Evolutionary conservation across 768 basidiomycete species (phyloP), one percentile per base, ranked within the genome.

Genomic region (Pleurotus tuoliensis): DNA sequence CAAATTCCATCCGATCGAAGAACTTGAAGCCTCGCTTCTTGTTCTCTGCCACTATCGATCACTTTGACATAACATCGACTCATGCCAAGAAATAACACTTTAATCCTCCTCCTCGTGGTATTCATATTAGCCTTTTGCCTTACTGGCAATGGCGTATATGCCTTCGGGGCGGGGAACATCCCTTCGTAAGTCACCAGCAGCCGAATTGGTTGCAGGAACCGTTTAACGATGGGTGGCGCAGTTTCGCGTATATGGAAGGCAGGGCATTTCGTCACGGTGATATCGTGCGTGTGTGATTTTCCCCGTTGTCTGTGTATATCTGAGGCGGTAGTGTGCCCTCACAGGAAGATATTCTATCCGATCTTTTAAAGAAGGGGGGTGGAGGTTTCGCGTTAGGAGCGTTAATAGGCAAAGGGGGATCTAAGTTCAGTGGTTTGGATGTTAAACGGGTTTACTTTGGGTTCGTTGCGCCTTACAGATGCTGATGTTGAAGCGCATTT

Each of bases 241-340:
- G 89, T 18, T 92, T 86, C 66, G 87, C 90, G 5, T 95, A 88
- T 68, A 81, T 95, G 71, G 93, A 95, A 68, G 92, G 89, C 39
- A 84, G 79, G 61, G 90, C 90, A 1, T 91, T 90, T 71, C 76
- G 92, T 47, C 94, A 97, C 66, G 94, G 94, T 43, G 93, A 97
- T 70, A 94, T 97, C 48, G 82, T 82, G 80, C 76, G 74, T 62
- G 2, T 37, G 59, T 47, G 24, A 15, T 22, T 44, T 44, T 47
- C 11, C 25, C 27, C 57, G 60, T 37, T 64, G 56, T 59, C 62
- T 11, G 64, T 20, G 72, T 67, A 57, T 60, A 65, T 27, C 16
- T 2, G 3, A 3, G 0, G 37, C 38, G 12, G 2, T 48, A 38
- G 55, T 11, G 27, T 45, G 15, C 20, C n/a, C 6, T 24, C 20